Conservation (phyloP, 345 rosid species). For the Murraya paniculata region DNA sequence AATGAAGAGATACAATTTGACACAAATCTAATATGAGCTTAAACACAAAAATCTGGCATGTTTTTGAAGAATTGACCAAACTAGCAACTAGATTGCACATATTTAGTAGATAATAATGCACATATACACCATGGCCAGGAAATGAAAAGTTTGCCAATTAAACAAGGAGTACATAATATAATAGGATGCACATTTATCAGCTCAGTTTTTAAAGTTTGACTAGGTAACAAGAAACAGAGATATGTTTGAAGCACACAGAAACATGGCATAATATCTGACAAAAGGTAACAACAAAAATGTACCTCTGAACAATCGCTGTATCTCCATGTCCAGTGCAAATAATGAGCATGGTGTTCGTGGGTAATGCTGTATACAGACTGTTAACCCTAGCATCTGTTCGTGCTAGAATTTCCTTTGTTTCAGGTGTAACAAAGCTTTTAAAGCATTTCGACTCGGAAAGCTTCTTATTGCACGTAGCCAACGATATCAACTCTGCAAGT, state of each 20-base stretch:
- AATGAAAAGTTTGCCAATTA: neutral
- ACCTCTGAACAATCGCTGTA: constrained; percentile 82
- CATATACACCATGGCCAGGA: neutral
- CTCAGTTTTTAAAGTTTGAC: neutral
- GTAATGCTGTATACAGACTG: constrained; percentile 53
- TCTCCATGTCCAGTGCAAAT: constrained; percentile 98
- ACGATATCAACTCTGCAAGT: constrained; percentile 74
- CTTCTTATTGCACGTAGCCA: constrained; percentile 66
- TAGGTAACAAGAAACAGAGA: neutral
- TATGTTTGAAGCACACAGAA: neutral
- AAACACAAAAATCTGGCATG: neutral
- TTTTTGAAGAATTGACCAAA: neutral
- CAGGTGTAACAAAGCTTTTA: constrained; percentile 41
- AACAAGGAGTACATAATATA: neutral
- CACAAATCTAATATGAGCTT: neutral
- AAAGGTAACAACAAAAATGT: neutral
- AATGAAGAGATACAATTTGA: neutral
- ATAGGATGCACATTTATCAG: neutral
- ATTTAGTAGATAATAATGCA: neutral
- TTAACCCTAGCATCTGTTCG: constrained; percentile 54
- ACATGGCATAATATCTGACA: neutral
- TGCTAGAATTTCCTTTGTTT: constrained; percentile 60
- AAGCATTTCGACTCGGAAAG: constrained; percentile 35
- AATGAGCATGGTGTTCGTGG: constrained; percentile 79
- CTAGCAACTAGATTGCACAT: neutral